Percentiles rank a stretch among this genome's conserved stretches.
Conservation (phyloP, 2,329 filamentous ascomycete species). For the Colletotrichum caudatum region DNA sequence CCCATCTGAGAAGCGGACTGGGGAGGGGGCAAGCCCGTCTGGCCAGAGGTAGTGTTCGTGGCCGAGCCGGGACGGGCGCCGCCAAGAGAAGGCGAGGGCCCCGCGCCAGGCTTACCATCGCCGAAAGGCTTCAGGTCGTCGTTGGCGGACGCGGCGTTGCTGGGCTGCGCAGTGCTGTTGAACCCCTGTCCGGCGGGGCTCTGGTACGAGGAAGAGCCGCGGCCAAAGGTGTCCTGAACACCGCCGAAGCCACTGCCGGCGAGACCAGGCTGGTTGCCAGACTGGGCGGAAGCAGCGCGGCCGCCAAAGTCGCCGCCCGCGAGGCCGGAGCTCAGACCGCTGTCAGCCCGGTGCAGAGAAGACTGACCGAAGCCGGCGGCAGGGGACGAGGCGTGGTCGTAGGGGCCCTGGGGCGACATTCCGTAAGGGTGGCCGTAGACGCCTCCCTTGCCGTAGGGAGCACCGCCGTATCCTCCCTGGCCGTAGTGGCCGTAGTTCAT, state of each 20-base stretch:
- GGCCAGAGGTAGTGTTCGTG: slow-evolving; percentile 62
- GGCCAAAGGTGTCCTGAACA: slow-evolving; percentile 67
- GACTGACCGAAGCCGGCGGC: slow-evolving; percentile 66
- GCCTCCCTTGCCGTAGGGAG: slow-evolving; percentile 67
- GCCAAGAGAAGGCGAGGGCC: slow-evolving; percentile 68
- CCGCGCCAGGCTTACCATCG: slow-evolving; percentile 65
- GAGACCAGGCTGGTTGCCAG: slow-evolving; percentile 63
- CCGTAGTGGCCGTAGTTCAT: slow-evolving; percentile 66
- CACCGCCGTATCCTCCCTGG: slow-evolving; percentile 62
- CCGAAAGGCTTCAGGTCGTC: slow-evolving; percentile 72
- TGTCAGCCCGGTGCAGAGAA: slow-evolving; percentile 64
- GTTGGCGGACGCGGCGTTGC: slow-evolving; percentile 54
- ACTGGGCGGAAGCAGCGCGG: slow-evolving; percentile 63
- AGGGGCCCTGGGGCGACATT: slow-evolving; percentile 67
- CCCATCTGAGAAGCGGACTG: slow-evolving; percentile 68
- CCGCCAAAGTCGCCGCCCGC: slow-evolving; percentile 66
- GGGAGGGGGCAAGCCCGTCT: slow-evolving; percentile 66
- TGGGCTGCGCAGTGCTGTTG: slow-evolving; percentile 62
- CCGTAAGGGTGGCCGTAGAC: slow-evolving; percentile 69
- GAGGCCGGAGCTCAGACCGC: slow-evolving; percentile 62
- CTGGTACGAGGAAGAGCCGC: slow-evolving; percentile 66
- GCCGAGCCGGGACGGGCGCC: slow-evolving; percentile 70
- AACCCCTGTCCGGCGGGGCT: slow-evolving; percentile 67
- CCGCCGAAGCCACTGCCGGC: slow-evolving; percentile 64
- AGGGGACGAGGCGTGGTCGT: slow-evolving; percentile 67